These are phyloP conservation scores for Chlorella variabilis DNA, from an alignment of 163 green algal genomes.

Conservation along the genomic window DNA sequence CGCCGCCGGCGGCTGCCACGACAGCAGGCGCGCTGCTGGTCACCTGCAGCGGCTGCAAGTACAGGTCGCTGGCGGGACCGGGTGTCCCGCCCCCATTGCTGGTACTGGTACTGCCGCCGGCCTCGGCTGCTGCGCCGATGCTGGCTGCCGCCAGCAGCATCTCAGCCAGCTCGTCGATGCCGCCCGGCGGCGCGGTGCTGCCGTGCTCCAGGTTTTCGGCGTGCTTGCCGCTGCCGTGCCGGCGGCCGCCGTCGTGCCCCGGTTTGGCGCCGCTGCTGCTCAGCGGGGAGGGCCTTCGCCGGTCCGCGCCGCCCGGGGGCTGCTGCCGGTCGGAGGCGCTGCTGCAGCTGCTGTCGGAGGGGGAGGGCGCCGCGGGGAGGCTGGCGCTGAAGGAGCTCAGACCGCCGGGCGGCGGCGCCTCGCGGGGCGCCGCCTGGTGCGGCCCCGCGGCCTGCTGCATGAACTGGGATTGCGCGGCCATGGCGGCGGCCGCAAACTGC, in stretches of 20 bases:
- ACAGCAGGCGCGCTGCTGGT: background rate
- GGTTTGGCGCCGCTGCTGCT: no score
- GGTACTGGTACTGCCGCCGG: no score
- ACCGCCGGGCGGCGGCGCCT: no score
- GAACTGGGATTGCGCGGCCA: background rate
- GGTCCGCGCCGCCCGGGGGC: background rate
- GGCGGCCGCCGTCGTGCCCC: background rate
- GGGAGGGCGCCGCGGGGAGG: background rate
- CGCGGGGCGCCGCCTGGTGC: no score
- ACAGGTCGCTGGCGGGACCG: no score
- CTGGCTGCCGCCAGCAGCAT: constrained; percentile 2
- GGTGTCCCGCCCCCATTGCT: no score
- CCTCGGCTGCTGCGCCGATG: background rate
- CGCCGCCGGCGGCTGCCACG: no score
- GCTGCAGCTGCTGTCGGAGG: background rate
- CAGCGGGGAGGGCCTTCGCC: no score
- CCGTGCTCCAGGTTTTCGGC: constrained; percentile 19
- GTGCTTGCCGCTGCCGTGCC: constrained; percentile 6
- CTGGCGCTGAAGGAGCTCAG: background rate
- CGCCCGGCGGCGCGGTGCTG: constrained; percentile 8
- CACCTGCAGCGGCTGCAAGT: no score
- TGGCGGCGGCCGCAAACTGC: background rate
- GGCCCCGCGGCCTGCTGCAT: no score
- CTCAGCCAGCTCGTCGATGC: background rate
- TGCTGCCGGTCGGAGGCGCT: background rate